Percentiles rank a stretch among this genome's conserved stretches.
Conservation (phyloP, 441 rosid species). For the Arabidopsis hybrid region DNA sequence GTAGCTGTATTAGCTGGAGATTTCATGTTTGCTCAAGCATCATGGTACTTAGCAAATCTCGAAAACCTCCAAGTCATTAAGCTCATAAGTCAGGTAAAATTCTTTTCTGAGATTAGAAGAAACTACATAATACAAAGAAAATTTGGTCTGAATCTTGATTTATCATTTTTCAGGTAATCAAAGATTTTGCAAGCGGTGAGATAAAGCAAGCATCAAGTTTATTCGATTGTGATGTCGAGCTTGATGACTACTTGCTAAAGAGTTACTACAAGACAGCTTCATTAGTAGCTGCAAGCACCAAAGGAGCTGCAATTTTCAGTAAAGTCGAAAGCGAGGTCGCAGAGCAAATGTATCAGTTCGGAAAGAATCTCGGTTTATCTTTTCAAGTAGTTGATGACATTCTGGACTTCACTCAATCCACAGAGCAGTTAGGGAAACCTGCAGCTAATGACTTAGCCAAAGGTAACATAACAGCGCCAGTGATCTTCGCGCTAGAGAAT, state of each 20-base stretch:
- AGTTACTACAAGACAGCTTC: conserved; percentile 94
- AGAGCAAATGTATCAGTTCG: conserved; percentile 77
- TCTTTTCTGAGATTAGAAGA: conserved; percentile 5
- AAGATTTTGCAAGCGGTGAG: conserved; percentile 98
- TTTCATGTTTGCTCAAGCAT: conserved; percentile 97
- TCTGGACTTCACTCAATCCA: conserved; percentile 88
- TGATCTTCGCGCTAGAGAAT: conserved; percentile 78
- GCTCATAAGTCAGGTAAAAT: conserved; percentile 90
- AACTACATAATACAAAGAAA: neutral
- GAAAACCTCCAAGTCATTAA: conserved; percentile 93
- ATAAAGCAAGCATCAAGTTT: conserved; percentile 94
- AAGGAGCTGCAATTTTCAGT: conserved; percentile 92
- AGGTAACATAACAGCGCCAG: conserved; percentile 93
- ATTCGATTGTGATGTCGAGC: conserved; percentile 75
- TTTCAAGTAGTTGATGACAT: conserved; percentile 94
- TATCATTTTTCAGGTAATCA: conserved; percentile 68
- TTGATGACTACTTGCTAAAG: conserved; percentile 86
- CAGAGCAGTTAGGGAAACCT: conserved; percentile 94
- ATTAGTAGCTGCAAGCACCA: conserved; percentile 86
- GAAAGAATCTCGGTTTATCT: conserved; percentile 87
- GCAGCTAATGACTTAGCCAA: conserved; percentile 81
- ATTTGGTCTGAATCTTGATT: conserved; percentile 22
- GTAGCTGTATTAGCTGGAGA: conserved; percentile 93
- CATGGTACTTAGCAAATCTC: conserved; percentile 95
- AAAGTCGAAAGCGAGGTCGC: conserved; percentile 56